Percentiles rank a stretch among this genome's conserved stretches.
Conservation (phyloP, 2,329 filamentous ascomycete species). For the Trichophyton equinum region DNA sequence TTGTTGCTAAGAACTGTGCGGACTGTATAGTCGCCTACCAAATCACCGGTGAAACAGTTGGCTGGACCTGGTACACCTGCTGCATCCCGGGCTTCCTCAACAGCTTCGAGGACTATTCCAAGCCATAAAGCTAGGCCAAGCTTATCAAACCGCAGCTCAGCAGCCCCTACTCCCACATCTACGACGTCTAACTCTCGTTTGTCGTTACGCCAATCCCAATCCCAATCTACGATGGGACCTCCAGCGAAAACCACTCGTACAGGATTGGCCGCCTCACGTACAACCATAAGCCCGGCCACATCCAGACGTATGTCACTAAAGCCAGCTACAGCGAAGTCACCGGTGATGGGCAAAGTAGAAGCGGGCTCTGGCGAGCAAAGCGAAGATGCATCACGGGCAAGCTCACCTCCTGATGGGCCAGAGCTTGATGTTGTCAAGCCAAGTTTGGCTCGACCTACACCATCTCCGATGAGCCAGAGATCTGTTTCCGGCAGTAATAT, state of each 20-base stretch:
- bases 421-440: conserved; percentile 12
- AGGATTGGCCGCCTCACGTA: conserved; percentile 18
- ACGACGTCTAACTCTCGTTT: conserved; percentile 20
- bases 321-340: conserved; percentile 18
- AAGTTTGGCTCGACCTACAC: background rate
- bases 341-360: conserved; percentile 19
- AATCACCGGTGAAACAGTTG: conserved; percentile 69
- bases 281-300: conserved; percentile 13
- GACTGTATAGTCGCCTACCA: conserved; percentile 53
- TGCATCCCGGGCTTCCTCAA: conserved; percentile 42
- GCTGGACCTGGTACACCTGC: conserved; percentile 40
- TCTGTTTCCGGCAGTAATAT: conserved; percentile 37
- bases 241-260: conserved; percentile 24
- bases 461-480: conserved; percentile 20
- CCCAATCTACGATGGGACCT: conserved; percentile 12
- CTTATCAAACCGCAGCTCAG: conserved; percentile 47
- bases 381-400: conserved; percentile 15
- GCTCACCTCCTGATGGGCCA: conserved; percentile 17
- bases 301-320: conserved; percentile 27
- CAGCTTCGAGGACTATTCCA: conserved; percentile 33
- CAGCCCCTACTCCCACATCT: conserved; percentile 48
- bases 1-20: background rate
- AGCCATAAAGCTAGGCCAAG: conserved; percentile 44
- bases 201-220: background rate
- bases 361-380: conserved; percentile 18